Evolutionary conservation across 441 rosid species (phyloP), one percentile per base, ranked within the genome.

Genomic region (Geranium incanum): DNA sequence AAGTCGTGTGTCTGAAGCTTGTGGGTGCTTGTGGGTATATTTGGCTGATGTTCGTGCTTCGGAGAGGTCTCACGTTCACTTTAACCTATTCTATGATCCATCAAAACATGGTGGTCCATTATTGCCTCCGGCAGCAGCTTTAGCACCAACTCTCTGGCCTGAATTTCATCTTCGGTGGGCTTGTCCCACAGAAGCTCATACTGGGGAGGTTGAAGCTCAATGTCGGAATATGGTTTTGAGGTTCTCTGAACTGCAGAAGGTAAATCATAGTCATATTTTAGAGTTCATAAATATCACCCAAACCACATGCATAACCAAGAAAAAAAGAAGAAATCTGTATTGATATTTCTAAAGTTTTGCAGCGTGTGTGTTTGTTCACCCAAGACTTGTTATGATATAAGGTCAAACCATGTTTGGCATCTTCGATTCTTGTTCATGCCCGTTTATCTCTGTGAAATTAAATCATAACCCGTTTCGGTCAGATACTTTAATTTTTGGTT

Each of bases 161-260:
- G 93, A 88, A 70, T 95, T 95, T 83, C 97, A 92, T 84, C 95
- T 95, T 45, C 91, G 99, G 45, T 95, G 99, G 98, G 91, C 98
- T 55, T 95, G 98, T 75, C 98, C 95, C 6, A 71, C 82, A 12
- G 98, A 92, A 85, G 93, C 92, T 77, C 86, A 85, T 69, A 79
- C 89, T 77, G 96, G 95, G 67, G 96, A 91, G 75, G 81, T 92
- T 45, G 96, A 91, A 68, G 87, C 81, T 69, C 88, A 76, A 18
- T 92, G 88, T 82, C 83, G 97, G 77, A 83, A 83, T 72, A 85
- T 88, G 91, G 85, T 91, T 18, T 33, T 80, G 39, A 89, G 83
- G 72, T 84, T 88, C 67, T 84, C 89, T 5, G 95, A 92, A 74
- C 77, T 88, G 74, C 91, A 86, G 75, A 87, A 85, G 96, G 98